phyloP scores from a whole-genome alignment of 805 yeast species.

The Myxozyma vanderwaltii region DNA sequence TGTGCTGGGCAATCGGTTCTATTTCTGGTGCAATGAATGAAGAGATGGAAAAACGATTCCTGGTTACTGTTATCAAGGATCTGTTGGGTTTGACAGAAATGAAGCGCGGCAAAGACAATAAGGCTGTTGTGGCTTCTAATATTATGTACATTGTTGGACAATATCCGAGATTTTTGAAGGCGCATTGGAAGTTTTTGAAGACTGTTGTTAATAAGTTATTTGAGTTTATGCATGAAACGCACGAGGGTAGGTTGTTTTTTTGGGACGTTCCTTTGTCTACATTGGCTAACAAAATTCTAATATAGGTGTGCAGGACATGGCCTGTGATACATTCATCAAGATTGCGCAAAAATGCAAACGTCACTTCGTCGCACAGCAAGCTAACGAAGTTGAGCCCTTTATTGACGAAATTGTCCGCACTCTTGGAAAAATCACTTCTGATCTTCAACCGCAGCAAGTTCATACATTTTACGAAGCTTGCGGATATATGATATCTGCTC shows the following conservation, averaged over 20 bases:
- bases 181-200: conserved; percentile 96
- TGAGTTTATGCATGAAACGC: conserved; percentile 99
- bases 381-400: conserved; percentile 84
- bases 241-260: conserved; percentile 56
- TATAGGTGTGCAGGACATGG: conserved; percentile 97
- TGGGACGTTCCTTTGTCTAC: neutral
- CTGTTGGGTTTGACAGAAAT: conserved; percentile 87
- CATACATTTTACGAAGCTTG: conserved; percentile 98
- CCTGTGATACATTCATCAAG: conserved; percentile 97
- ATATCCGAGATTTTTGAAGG: conserved; percentile 94
- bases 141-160: conserved; percentile 99
- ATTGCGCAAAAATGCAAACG: conserved; percentile 93
- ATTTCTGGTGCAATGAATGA: conserved; percentile 98
- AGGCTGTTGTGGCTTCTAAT: conserved; percentile 99
- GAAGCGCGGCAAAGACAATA: conserved; percentile 96
- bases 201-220: conserved; percentile 94
- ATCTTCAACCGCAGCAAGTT: conserved; percentile 94
- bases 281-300: neutral
- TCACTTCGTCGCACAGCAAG: conserved; percentile 87
- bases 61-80: conserved; percentile 91
- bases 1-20: conserved; percentile 99
- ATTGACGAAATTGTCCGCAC: conserved; percentile 84
- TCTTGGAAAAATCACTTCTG: conserved; percentile 84
- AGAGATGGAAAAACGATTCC: conserved; percentile 91
- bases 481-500: conserved; percentile 89